Evolutionary conservation across 345 rosid genomes (phyloP), one percentile per base, ranked within the genome.

Genomic region (Noccaea caerulescens): DNA sequence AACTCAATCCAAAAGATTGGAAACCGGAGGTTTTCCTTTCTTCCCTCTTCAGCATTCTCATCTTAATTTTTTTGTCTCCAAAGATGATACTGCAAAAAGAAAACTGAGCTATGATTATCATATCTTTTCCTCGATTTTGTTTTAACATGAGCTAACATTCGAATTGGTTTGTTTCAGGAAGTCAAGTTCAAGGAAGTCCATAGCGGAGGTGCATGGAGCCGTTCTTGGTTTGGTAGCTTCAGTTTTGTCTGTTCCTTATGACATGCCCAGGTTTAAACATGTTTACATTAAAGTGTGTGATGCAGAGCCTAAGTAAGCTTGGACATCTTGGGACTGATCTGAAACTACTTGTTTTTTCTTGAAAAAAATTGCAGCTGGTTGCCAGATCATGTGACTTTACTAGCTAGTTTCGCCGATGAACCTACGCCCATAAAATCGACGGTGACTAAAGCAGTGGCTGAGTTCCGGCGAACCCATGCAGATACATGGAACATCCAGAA

Each of bases 181-280:
- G 46, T 9, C 37, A 62, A 82, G 76, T 68, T 68, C 82, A 36
- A 74, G 69, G 25, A 83, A 72, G 50, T 79, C 89, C 14, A 41
- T 85, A 2, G 88, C 99, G 32, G 83, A 82, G 65, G 79, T 85
- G 65, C 99, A 91, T 72, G 99, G 99, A 10, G 91, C 94, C 39
- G 93, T 91, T 72, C 99, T 94, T 78, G 99, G 97, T 69, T 82
- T 94, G 81, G 92, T 83, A 16, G 99, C 99, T 79, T 86, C 97
- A 47, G 99, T 89, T 63, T 78, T 94, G 66, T 94, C 99, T 62
- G 95, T 89, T 64, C 96, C 99, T 59, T 94, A 94, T 79, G 99
- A 94, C 77, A 91, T 94, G 91, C 99, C 97, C 82, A 78, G 99
- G 99, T 94, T 65, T 13, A 16, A 59, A 86, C 76, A 59, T 57